Conservation (phyloP, 192 early-diverging fungal genomes). For the Gaertneriomyces semiglobifer region DNA sequence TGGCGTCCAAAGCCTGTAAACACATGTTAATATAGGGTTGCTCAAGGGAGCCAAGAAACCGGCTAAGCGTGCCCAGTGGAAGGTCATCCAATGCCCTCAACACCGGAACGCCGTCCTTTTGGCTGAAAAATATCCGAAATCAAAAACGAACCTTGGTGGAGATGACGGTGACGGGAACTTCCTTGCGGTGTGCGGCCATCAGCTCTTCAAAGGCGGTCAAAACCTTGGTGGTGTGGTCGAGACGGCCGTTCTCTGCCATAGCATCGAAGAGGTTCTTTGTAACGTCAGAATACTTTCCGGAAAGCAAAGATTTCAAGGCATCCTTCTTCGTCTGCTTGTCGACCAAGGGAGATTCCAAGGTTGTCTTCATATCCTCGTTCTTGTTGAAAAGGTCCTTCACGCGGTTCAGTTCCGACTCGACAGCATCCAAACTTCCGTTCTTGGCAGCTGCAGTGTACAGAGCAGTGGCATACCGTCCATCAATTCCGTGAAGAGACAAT, state of each 20-base stretch:
- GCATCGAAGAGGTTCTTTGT: constrained; percentile 90
- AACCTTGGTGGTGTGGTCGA: constrained; percentile 79
- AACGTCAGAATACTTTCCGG: constrained; percentile 68
- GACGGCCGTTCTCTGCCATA: constrained; percentile 91
- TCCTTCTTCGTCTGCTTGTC: constrained; percentile 74
- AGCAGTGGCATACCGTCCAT: constrained; percentile 96
- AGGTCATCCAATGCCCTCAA: no score
- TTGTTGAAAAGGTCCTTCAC: constrained; percentile 66
- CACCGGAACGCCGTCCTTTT: not conserved
- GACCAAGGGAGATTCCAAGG: constrained; percentile 84
- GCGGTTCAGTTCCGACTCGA: constrained; percentile 79
- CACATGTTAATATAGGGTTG: not conserved
- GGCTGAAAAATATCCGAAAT: not conserved
- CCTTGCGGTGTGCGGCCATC: constrained; percentile 85
- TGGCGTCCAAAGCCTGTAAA: constrained; percentile 68
- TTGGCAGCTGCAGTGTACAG: constrained; percentile 90
- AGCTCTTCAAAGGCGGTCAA: constrained; percentile 74
- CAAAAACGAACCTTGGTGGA: constrained; percentile 69
- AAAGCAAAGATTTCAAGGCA: constrained; percentile 63
- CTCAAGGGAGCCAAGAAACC: not conserved
- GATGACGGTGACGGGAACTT: constrained; percentile 83
- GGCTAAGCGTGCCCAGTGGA: no score
- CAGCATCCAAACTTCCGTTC: constrained; percentile 69
- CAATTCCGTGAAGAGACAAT: constrained; percentile 83
- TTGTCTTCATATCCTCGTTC: constrained; percentile 66